Evolutionary conservation across 2,329 filamentous ascomycete species (phyloP), one percentile per base, ranked within the genome.

Genomic region (Cryphonectria carpinicola): DNA sequence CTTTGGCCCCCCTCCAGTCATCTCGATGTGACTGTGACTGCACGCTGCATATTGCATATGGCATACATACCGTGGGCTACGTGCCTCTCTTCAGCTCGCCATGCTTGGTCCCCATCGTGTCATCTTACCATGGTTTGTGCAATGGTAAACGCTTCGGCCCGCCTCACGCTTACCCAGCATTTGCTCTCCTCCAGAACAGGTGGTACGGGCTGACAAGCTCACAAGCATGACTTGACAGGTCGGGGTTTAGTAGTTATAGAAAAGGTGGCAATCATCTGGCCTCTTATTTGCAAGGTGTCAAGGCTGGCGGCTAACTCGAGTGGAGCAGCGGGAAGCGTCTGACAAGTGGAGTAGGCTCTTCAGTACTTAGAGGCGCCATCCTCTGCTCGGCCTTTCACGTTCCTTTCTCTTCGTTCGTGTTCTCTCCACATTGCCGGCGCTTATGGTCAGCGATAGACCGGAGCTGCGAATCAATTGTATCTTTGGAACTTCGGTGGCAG

Each of bases 21-120:
- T 2, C 35, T 35, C 37, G n/a, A 49, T 63, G 66, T 71, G 66
- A 65, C 65, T 25, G 41, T 68, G 54, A 43, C 65, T 71, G 66
- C 66, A 71, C 65, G 39, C 60, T 63, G 62, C 65, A 62, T 67
- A 10, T 11, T 56, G 63, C 63, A 62, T 63, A 46, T 61, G 6
- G 17, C 62, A 19, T 64, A 22, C 60, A 41, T 13, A 37, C 56
- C 10, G 11, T 19, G 56, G 56, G 52, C 52, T 56, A 28, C 25
- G 52, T 56, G 46, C 28, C 25, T 32, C 54, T 17, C 54, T 19
- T 32, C 54, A 58, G 54, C 25, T 32, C 54, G 13, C 28, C 14
- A 19, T 58, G 28, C 28, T 58, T 32, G 35, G 14, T 35, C 25
- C 2, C 13, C 54, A 58, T 32, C 54, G 13, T 32, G 28, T 4